A percentile compares a stretch with the other conserved stretches of the same genome.
phyloP scores from a whole-genome alignment of 2,329 filamentous ascomycete species.

The Claviceps arundinis region DNA sequence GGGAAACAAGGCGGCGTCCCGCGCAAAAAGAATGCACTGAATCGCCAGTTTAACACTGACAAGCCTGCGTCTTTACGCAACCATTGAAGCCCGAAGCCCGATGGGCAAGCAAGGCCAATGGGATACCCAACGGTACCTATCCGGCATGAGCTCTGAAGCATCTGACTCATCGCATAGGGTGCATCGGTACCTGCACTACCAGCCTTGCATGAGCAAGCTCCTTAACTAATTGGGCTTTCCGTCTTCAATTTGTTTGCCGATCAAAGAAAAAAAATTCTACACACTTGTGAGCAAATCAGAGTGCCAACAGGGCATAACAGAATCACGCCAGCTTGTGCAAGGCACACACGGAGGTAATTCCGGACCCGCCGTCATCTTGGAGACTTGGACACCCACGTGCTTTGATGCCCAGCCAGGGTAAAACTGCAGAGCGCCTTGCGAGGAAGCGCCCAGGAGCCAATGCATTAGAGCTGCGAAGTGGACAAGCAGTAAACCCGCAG shows the following conservation, averaged over 20 bases:
- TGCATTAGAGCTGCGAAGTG: no score
- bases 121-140: not conserved
- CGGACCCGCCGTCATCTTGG: not conserved
- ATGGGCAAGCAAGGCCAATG: not conserved
- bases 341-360: not conserved
- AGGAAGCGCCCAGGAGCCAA: not conserved
- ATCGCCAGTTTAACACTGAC: not conserved
- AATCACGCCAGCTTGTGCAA: no score
- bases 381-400: not conserved
- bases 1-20: no score
- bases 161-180: not conserved
- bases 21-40: not conserved
- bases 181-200: constrained; percentile 4
- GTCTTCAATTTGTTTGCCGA: not conserved
- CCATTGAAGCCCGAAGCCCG: constrained; percentile 6
- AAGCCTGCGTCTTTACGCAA: no score
- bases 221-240: not conserved
- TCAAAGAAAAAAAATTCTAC: not conserved
- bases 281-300: no score
- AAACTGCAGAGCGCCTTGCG: not conserved
- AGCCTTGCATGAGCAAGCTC: constrained; percentile 4
- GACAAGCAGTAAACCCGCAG: no score
- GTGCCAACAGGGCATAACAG: no score
- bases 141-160: not conserved
- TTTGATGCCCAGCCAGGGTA: constrained; percentile 5